These are phyloP conservation scores for Hypoxylon sp. DNA, from an alignment of 2,329 filamentous ascomycete species.

Conservation along the genomic window DNA sequence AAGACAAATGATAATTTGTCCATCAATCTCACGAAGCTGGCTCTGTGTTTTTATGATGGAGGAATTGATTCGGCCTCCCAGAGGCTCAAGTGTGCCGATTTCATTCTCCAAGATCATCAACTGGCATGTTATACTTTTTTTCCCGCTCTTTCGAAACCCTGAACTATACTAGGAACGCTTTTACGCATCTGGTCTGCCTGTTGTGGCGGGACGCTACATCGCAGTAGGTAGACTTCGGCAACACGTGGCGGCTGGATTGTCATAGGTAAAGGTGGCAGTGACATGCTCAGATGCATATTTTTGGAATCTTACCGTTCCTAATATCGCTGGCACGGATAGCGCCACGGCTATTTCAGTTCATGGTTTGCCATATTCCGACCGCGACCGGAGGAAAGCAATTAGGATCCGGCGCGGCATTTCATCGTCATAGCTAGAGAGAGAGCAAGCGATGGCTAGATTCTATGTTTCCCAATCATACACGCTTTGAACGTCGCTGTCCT, in stretches of 20 bases:
- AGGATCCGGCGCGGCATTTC: slow-evolving; percentile 11
- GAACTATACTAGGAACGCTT: no score
- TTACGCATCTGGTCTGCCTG: no score
- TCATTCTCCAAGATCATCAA: slow-evolving; percentile 19
- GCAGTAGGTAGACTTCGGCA: no score
- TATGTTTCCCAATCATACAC: slow-evolving; percentile 9
- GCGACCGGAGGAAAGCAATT: background rate
- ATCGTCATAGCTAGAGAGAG: slow-evolving; percentile 26
- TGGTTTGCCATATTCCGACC: slow-evolving; percentile 9
- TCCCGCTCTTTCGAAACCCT: no score
- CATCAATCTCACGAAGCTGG: slow-evolving; percentile 29
- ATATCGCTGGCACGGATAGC: background rate
- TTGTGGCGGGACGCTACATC: no score
- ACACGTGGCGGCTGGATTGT: no score
- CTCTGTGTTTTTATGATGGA: slow-evolving; percentile 20
- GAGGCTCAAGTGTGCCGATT: background rate
- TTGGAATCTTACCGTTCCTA: no score
- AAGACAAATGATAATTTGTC: slow-evolving; percentile 1
- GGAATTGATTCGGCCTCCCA: background rate
- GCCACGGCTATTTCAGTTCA: slow-evolving; percentile 23
- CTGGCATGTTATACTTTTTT: slow-evolving; percentile 36
- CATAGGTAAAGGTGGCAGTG: no score
- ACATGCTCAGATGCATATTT: no score
- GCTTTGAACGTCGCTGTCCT: slow-evolving; percentile 17
- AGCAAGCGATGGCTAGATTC: slow-evolving; percentile 25